Percentiles rank a stretch among this genome's conserved stretches.
Conservation (phyloP, 441 rosid genomes). For the Corymbia citriodora region DNA sequence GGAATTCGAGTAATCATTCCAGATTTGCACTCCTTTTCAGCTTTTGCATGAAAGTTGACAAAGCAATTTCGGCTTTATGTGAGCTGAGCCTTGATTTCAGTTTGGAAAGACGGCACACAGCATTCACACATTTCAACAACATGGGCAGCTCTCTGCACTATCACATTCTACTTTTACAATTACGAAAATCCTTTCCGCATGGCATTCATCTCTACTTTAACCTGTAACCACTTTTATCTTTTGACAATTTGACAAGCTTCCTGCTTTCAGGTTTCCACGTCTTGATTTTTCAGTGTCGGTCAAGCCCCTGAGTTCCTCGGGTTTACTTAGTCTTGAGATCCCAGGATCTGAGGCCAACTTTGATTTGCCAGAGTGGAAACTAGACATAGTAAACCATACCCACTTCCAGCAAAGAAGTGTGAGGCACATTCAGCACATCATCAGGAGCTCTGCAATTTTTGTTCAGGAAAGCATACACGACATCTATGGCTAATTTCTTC, state of each 20-base stretch:
- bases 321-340: not conserved
- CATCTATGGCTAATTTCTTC: conserved; percentile 52
- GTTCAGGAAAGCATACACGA: conserved; percentile 52
- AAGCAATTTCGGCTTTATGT: not conserved
- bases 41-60: not conserved
- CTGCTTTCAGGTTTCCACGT: not conserved
- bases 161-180: not conserved
- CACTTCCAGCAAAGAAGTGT: conserved; percentile 53
- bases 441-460: conserved; percentile 61
- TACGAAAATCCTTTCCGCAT: not conserved
- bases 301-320: not conserved
- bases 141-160: not conserved
- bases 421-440: conserved; percentile 54
- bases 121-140: not conserved
- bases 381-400: conserved; percentile 63
- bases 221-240: not conserved
- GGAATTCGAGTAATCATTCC: not conserved
- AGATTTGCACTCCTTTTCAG: too few relatives aligned
- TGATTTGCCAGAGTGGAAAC: not conserved
- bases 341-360: not conserved
- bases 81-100: not conserved
- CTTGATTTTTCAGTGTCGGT: not conserved
- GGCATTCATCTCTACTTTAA: not conserved
- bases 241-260: not conserved
- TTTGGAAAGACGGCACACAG: not conserved